These are phyloP conservation scores for Boeremia lycopersici DNA, from an alignment of 2,329 filamentous ascomycete species.

Conservation along the genomic window DNA sequence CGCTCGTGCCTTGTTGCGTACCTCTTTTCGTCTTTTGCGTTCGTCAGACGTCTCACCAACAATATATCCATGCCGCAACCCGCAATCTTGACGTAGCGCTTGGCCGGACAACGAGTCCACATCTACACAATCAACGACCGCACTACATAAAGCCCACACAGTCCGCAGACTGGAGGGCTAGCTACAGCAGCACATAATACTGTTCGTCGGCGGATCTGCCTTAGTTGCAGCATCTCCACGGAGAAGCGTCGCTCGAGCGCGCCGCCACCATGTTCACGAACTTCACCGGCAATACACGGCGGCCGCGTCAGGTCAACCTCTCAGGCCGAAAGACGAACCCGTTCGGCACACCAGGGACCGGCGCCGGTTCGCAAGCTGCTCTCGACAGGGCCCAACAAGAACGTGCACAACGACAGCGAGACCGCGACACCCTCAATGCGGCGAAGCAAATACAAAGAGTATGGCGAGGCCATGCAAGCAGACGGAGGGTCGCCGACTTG, in stretches of 20 bases:
- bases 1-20: neutral
- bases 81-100: conserved; percentile 10
- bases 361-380: conserved; percentile 73
- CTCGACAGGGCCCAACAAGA: conserved; percentile 88
- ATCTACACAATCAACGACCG: conserved; percentile 1
- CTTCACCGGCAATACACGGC: conserved; percentile 86
- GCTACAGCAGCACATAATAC: neutral
- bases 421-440: conserved; percentile 77
- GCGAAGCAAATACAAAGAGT: conserved; percentile 74
- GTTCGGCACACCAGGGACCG: conserved; percentile 69
- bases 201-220: no score
- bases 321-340: conserved; percentile 83
- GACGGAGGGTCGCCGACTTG: conserved; percentile 63
- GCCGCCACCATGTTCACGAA: conserved; percentile 76
- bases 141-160: conserved; percentile 7
- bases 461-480: conserved; percentile 78
- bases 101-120: conserved; percentile 4
- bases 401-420: conserved; percentile 76
- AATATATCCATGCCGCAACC: conserved; percentile 1
- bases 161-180: conserved; percentile 16
- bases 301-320: conserved; percentile 90
- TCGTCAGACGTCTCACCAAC: neutral
- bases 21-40: neutral
- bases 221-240: neutral
- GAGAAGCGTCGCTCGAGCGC: neutral